These are phyloP conservation scores for Alternaria sp. DNA, from an alignment of 2,329 filamentous ascomycete species.

Conservation along the genomic window DNA sequence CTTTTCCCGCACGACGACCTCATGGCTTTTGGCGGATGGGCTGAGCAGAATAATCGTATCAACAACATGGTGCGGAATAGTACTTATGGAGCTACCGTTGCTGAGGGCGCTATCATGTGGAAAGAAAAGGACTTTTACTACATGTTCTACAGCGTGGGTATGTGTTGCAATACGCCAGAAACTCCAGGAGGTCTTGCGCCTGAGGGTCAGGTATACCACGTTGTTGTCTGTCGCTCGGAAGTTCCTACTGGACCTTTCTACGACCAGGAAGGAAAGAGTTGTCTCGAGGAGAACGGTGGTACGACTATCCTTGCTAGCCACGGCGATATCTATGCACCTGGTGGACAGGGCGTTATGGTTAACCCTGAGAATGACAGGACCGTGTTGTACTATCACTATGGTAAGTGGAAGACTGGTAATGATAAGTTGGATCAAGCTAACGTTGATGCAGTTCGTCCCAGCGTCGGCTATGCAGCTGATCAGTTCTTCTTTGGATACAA, in stretches of 20 bases:
- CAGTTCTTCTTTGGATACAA: constrained; percentile 42
- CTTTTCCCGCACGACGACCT: constrained; percentile 40
- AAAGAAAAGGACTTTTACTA: constrained; percentile 62
- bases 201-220: constrained; percentile 65
- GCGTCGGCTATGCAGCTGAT: constrained; percentile 29
- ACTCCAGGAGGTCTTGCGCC: constrained; percentile 49
- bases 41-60: constrained; percentile 7
- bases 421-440: constrained; percentile 2
- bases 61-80: constrained; percentile 27
- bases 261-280: constrained; percentile 29
- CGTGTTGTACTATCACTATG: constrained; percentile 44
- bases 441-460: constrained; percentile 23
- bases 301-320: constrained; percentile 66
- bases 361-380: constrained; percentile 19
- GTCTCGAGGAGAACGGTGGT: constrained; percentile 62
- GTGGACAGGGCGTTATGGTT: constrained; percentile 38
- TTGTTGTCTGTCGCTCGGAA: constrained; percentile 65
- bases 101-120: constrained; percentile 62
- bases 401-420: constrained; percentile 7
- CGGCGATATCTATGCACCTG: constrained; percentile 47
- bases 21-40: constrained; percentile 9
- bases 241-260: constrained; percentile 59
- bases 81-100: constrained; percentile 25
- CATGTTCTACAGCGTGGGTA: constrained; percentile 65
- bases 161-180: constrained; percentile 63